Percentiles rank a stretch among this genome's conserved stretches.
Evolutionary conservation across 2,329 filamentous ascomycete species (phyloP).

Genomic region (Davidsoniella australis): DNA sequence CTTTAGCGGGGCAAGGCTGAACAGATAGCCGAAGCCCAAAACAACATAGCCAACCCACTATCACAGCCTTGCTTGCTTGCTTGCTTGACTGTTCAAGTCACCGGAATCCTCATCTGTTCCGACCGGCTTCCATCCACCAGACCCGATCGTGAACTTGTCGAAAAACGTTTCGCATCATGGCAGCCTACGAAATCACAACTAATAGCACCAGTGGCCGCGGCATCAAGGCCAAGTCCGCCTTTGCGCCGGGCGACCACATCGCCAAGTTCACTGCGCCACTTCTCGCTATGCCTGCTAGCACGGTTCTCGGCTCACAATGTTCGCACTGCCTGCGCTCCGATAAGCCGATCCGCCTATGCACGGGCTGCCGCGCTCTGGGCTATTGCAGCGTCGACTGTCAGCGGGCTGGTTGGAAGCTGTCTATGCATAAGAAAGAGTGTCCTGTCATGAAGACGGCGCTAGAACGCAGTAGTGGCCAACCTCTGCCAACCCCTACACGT

Average conservation of each 20-base stretch:
- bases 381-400: conserved; percentile 42
- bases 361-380: conserved; percentile 32
- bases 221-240: conserved; percentile 26
- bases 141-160: background rate
- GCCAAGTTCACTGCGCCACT: conserved; percentile 27
- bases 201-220: conserved; percentile 23
- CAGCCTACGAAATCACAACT: conserved; percentile 2
- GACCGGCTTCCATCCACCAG: background rate
- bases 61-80: background rate
- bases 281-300: conserved; percentile 30
- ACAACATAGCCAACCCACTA: background rate
- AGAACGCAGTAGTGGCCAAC: conserved; percentile 17
- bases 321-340: conserved; percentile 28
- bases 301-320: conserved; percentile 27
- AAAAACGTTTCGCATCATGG: conserved; percentile 1
- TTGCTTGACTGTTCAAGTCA: background rate
- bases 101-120: background rate
- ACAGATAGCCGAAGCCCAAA: background rate
- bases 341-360: conserved; percentile 25
- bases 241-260: conserved; percentile 29
- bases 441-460: conserved; percentile 26
- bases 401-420: conserved; percentile 31
- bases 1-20: too few species aligned
- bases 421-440: conserved; percentile 38
- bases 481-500: conserved; percentile 37